A percentile compares a stretch with the other conserved stretches of the same genome.
Evolutionary conservation across 192 early-diverging fungal genomes (phyloP).

Genomic region (Linnemannia hyalina): DNA sequence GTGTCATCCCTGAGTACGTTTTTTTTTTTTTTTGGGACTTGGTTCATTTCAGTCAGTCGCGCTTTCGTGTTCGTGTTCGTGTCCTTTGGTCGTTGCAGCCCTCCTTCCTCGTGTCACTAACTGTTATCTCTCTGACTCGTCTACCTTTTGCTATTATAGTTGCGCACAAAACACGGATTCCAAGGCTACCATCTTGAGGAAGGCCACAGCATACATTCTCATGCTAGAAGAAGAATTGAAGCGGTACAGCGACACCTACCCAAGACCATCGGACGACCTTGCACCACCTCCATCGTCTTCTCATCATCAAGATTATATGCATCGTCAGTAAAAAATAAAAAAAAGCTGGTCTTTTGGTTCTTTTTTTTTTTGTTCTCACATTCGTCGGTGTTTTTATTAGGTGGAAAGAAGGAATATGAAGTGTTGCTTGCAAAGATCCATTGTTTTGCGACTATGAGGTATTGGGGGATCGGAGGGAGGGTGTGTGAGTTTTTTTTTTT

Average conservation of each 20-base stretch:
- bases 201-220: conserved; percentile 54
- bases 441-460: too few species aligned
- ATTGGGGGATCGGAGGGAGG: neutral
- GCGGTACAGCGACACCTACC: conserved; percentile 23
- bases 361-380: conserved; percentile 1
- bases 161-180: conserved; percentile 58
- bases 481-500: neutral
- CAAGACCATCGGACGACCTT: neutral
- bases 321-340: neutral
- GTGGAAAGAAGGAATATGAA: too few species aligned
- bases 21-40: neutral
- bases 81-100: neutral
- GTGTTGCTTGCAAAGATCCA: too few species aligned
- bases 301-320: neutral
- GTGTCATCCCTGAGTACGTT: conserved; percentile 50
- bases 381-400: neutral
- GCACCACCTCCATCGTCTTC: conserved; percentile 3
- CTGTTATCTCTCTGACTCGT: neutral
- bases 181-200: conserved; percentile 55
- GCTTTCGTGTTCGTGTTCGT: neutral
- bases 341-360: neutral
- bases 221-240: conserved; percentile 39
- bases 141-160: conserved; percentile 3
- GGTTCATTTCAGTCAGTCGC: neutral
- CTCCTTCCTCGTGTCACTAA: too few species aligned